phyloP scores from a whole-genome alignment of 192 early-diverging fungal genomes.

The Podila verticillata region DNA sequence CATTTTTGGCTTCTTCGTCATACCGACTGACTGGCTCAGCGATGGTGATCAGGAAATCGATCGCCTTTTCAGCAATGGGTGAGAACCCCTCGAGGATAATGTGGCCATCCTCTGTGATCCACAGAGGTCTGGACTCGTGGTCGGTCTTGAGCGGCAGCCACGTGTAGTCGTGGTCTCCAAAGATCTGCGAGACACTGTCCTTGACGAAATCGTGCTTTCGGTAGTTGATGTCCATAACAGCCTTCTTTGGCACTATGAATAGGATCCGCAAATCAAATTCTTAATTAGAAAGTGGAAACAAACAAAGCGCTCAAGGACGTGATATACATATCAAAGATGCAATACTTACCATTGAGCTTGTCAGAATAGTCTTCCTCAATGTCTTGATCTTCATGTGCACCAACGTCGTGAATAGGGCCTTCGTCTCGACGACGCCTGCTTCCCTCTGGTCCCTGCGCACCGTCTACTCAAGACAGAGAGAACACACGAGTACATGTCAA shows the following conservation, averaged over 20 bases:
- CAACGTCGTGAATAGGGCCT: slow-evolving; percentile 44
- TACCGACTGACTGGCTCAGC: slow-evolving; percentile 93
- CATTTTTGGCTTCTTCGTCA: background rate
- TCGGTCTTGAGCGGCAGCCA: slow-evolving; percentile 86
- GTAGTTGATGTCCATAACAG: slow-evolving; percentile 28
- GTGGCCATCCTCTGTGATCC: slow-evolving; percentile 84
- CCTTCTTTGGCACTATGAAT: slow-evolving; percentile 30
- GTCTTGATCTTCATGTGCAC: slow-evolving; percentile 33
- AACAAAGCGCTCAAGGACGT: no score
- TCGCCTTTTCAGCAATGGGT: slow-evolving; percentile 93
- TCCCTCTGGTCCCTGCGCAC: background rate
- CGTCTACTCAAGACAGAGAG: background rate
- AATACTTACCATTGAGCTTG: slow-evolving; percentile 31
- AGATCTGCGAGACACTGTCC: slow-evolving; percentile 69
- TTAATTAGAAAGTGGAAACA: no score
- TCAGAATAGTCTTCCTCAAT: slow-evolving; percentile 42
- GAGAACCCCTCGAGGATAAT: slow-evolving; percentile 98
- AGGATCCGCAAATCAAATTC: no score
- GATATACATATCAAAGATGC: background rate
- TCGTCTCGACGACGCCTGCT: slow-evolving; percentile 35
- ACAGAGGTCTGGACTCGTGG: slow-evolving; percentile 89
- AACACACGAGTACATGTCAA: no score
- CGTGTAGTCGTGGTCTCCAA: slow-evolving; percentile 79
- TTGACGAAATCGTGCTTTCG: slow-evolving; percentile 39
- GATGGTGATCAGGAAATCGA: slow-evolving; percentile 95